A percentile compares a stretch with the other conserved stretches of the same genome.
These are phyloP conservation scores for Mrakia blollopis DNA, from an alignment of 768 basidiomycete species.

Conservation along the genomic window DNA sequence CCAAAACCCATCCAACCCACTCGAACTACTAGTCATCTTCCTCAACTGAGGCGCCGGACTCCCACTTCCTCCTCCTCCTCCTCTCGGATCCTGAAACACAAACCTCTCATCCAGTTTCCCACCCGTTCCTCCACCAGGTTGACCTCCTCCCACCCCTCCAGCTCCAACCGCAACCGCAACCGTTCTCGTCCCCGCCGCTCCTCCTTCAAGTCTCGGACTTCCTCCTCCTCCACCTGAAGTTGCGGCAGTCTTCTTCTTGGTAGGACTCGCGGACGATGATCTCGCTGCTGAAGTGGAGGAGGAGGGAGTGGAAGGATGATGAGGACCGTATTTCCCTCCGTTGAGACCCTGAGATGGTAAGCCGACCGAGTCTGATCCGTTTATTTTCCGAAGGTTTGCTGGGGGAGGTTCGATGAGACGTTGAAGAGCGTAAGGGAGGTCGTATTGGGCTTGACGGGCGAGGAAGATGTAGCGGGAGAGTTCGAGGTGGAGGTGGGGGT, in stretches of 20 bases:
- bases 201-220: conserved; percentile 10
- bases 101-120: conserved; percentile 21
- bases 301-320: neutral
- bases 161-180: neutral
- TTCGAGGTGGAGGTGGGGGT: conserved; percentile 90
- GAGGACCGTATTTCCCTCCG: conserved; percentile 25
- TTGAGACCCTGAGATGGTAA: conserved; percentile 14
- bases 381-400: conserved; percentile 48
- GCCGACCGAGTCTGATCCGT: conserved; percentile 16
- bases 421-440: conserved; percentile 74
- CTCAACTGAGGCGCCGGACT: conserved; percentile 20
- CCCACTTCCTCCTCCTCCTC: conserved; percentile 11
- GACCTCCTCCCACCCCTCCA: conserved; percentile 26
- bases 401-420: conserved; percentile 78
- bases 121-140: conserved; percentile 10
- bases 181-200: neutral
- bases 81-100: conserved; percentile 21
- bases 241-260: neutral
- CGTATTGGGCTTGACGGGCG: conserved; percentile 61
- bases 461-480: conserved; percentile 76
- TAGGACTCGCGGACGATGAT: neutral
- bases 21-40: neutral
- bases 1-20: conserved; percentile 1
- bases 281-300: neutral
- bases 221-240: conserved; percentile 30